Percentiles rank a stretch among this genome's conserved stretches.
Conservation (phyloP, 2,329 filamentous ascomycete genomes). For the Diatrype stigma region DNA sequence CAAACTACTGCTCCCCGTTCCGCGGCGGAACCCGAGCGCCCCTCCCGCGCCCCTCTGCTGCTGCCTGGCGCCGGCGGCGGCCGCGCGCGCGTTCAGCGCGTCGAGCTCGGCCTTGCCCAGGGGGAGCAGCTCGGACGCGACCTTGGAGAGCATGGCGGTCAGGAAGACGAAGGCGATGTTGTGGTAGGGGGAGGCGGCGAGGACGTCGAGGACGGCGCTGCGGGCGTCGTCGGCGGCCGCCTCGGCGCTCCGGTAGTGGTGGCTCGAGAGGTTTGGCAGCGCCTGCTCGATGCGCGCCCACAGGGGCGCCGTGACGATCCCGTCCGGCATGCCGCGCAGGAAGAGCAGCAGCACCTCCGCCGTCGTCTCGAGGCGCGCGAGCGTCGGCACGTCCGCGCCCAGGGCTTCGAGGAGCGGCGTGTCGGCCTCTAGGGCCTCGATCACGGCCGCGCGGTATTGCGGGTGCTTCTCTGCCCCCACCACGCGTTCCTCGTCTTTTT, state of each 20-base stretch:
- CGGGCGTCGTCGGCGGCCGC: slow-evolving; percentile 40
- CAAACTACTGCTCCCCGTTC: slow-evolving; percentile 17
- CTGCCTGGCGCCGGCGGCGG: slow-evolving; percentile 15
- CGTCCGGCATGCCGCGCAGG: slow-evolving; percentile 70
- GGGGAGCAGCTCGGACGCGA: slow-evolving; percentile 45
- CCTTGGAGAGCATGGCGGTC: slow-evolving; percentile 65
- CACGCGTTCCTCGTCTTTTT: not conserved
- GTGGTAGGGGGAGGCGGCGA: slow-evolving; percentile 69
- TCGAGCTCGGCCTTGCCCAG: slow-evolving; percentile 35
- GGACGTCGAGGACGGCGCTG: slow-evolving; percentile 62
- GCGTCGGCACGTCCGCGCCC: slow-evolving; percentile 55
- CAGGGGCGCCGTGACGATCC: slow-evolving; percentile 65
- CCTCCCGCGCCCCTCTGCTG: no score
- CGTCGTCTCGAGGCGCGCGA: slow-evolving; percentile 71
- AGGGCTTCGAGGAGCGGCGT: slow-evolving; percentile 57
- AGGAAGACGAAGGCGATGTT: slow-evolving; percentile 89
- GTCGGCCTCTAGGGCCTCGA: slow-evolving; percentile 72
- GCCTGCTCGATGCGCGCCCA: slow-evolving; percentile 67
- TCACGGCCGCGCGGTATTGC: slow-evolving; percentile 31
- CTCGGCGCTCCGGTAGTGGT: slow-evolving; percentile 13
- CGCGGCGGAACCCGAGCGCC: slow-evolving; percentile 43
- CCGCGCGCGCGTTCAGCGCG: slow-evolving; percentile 21
- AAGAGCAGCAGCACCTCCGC: slow-evolving; percentile 71
- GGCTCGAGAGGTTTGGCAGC: slow-evolving; percentile 36
- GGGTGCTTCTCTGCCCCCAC: slow-evolving; percentile 15